Percentiles rank a stretch among this genome's conserved stretches.
These are phyloP conservation scores for Suillus americanus DNA, from an alignment of 768 basidiomycete species.

Conservation along the genomic window DNA sequence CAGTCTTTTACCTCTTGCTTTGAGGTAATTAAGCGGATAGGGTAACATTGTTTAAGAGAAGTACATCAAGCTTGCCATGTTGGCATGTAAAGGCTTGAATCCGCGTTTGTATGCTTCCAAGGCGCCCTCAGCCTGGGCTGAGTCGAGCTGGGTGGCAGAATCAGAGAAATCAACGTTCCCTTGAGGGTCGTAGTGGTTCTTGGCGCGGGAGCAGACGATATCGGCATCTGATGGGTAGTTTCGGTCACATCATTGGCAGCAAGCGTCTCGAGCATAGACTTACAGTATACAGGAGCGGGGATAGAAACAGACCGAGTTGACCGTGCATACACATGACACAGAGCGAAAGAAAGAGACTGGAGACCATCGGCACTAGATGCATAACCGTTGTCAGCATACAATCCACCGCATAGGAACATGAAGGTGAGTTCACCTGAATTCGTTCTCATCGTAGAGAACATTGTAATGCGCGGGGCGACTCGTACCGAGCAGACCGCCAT, in stretches of 20 bases:
- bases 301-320: constrained; percentile 82
- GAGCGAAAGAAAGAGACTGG: constrained; percentile 68
- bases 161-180: constrained; percentile 60
- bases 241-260: not conserved
- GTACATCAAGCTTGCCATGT: constrained; percentile 56
- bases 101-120: constrained; percentile 49
- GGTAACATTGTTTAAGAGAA: constrained; percentile 40
- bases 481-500: constrained; percentile 76
- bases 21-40: not conserved
- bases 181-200: constrained; percentile 76
- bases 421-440: constrained; percentile 48
- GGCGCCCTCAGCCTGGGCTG: constrained; percentile 38
- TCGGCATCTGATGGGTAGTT: constrained; percentile 61
- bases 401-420: not conserved
- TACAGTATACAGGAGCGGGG: constrained; percentile 81
- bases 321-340: constrained; percentile 81
- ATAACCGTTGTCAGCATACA: constrained; percentile 10
- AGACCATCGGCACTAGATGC: constrained; percentile 57
- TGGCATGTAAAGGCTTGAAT: constrained; percentile 57
- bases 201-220: constrained; percentile 73
- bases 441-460: constrained; percentile 48
- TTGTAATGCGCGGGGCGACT: constrained; percentile 65
- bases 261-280: constrained; percentile 18
- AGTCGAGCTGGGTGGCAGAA: constrained; percentile 48
- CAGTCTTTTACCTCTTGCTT: not conserved